A percentile compares a stretch with the other conserved stretches of the same genome.
phyloP scores from a whole-genome alignment of 441 rosid species.

The Sinapis alba region DNA sequence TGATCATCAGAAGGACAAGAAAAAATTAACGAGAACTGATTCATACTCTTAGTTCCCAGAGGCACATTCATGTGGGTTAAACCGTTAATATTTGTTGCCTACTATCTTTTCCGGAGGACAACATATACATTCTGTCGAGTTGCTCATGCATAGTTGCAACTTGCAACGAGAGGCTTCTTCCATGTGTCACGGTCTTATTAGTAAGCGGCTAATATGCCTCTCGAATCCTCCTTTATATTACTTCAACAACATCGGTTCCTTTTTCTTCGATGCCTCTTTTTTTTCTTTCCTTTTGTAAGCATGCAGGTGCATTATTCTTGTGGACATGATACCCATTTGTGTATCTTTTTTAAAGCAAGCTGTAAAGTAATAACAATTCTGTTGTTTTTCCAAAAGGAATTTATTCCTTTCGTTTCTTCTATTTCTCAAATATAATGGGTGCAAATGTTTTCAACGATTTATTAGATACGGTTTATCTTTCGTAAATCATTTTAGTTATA shows the following conservation, averaged over 20 bases:
- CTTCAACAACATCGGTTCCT: not conserved
- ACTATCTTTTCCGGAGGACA: not conserved
- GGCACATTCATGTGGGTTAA: too few species aligned
- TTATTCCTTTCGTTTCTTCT: slow-evolving; percentile 5
- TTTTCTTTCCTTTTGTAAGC: not conserved
- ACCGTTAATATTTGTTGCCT: not conserved
- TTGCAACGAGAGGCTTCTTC: not conserved
- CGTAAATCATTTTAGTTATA: not conserved
- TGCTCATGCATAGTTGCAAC: not conserved
- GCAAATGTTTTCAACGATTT: not conserved
- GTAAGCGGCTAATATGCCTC: not conserved
- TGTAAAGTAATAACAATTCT: not conserved
- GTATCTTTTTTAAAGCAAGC: slow-evolving; percentile 11
- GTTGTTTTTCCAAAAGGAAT: slow-evolving; percentile 9
- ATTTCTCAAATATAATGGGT: not conserved
- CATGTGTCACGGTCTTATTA: not conserved
- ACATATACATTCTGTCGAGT: not conserved
- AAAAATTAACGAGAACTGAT: too few species aligned
- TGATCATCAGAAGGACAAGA: too few species aligned
- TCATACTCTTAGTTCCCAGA: too few species aligned
- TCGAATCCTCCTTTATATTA: not conserved
- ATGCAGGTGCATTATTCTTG: not conserved
- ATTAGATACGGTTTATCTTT: not conserved
- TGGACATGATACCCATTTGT: not conserved
- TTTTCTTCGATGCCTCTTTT: not conserved